Conservation (phyloP, 2,329 filamentous ascomycete species). For the Xylaria sp. region DNA sequence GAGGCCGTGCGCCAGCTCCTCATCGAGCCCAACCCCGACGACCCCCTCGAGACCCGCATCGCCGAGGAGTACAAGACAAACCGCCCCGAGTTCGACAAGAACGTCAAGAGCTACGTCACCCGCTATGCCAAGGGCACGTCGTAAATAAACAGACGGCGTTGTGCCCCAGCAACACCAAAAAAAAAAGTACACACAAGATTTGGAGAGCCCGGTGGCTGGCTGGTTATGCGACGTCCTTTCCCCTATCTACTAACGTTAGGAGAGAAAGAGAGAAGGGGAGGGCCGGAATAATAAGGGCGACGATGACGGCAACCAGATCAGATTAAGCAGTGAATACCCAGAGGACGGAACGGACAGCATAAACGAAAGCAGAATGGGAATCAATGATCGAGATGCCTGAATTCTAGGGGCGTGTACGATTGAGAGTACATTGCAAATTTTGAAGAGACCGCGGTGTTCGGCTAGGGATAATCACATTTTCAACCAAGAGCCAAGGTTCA, state of each 20-base stretch:
- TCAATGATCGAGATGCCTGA: neutral
- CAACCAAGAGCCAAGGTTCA: no score
- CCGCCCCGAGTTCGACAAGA: conserved; percentile 76
- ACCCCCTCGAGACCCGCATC: conserved; percentile 87
- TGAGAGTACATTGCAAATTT: neutral
- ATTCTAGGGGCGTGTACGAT: neutral
- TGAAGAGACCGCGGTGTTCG: neutral
- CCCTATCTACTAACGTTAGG: neutral
- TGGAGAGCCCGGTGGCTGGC: no score
- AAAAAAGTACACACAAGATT: neutral
- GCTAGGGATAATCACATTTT: no score
- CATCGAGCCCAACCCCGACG: conserved; percentile 84
- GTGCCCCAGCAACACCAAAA: conserved; percentile 18
- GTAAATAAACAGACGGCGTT: no score
- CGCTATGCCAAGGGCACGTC: conserved; percentile 69
- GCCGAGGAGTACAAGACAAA: conserved; percentile 84
- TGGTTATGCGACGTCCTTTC: no score
- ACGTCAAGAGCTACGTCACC: conserved; percentile 77
- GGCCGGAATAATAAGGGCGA: neutral
- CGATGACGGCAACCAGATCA: neutral
- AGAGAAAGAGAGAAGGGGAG: neutral
- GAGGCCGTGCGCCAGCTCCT: conserved; percentile 80
- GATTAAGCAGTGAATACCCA: neutral
- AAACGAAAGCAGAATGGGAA: neutral
- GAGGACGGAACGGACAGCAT: neutral